These are phyloP conservation scores for Podila verticillata DNA, from an alignment of 192 early-diverging fungal genomes.

Conservation along the genomic window DNA sequence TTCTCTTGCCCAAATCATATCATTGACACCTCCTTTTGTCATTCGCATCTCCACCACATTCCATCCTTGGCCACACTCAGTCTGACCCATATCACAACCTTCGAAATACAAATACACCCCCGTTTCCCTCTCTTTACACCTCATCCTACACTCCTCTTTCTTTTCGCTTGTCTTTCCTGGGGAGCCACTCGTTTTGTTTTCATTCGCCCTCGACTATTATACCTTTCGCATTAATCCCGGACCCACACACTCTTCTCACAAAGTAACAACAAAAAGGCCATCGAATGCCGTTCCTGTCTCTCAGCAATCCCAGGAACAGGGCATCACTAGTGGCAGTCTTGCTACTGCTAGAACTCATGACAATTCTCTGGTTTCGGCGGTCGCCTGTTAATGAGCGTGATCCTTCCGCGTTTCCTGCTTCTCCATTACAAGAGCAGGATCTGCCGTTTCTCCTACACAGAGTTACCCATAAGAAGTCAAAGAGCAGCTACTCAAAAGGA, in stretches of 20 bases:
- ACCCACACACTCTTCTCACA: not conserved
- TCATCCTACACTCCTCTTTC: not conserved
- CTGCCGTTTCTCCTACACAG: not conserved
- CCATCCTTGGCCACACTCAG: slow-evolving; percentile 23
- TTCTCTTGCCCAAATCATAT: too few relatives aligned
- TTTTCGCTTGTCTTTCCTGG: too few relatives aligned
- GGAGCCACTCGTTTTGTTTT: not conserved
- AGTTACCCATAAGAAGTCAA: not conserved
- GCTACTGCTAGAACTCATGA: slow-evolving; percentile 26
- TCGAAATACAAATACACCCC: not conserved
- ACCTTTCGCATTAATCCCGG: not conserved
- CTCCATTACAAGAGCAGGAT: not conserved
- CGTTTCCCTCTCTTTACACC: not conserved
- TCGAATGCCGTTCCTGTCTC: slow-evolving; percentile 28
- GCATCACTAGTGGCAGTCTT: slow-evolving; percentile 13
- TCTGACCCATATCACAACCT: not conserved
- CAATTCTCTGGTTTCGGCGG: slow-evolving; percentile 26
- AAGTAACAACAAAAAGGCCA: not conserved
- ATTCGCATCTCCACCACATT: slow-evolving; percentile 43
- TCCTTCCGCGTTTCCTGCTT: not conserved
- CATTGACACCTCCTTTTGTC: slow-evolving; percentile 14
- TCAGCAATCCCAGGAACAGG: slow-evolving; percentile 27
- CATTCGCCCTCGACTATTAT: not conserved
- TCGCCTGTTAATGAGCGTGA: not conserved
- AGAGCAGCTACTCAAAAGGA: too few relatives aligned